Percentiles rank a stretch among this genome's conserved stretches.
phyloP scores from a whole-genome alignment of 2,329 filamentous ascomycete genomes.

The Aspergillus fructus region DNA sequence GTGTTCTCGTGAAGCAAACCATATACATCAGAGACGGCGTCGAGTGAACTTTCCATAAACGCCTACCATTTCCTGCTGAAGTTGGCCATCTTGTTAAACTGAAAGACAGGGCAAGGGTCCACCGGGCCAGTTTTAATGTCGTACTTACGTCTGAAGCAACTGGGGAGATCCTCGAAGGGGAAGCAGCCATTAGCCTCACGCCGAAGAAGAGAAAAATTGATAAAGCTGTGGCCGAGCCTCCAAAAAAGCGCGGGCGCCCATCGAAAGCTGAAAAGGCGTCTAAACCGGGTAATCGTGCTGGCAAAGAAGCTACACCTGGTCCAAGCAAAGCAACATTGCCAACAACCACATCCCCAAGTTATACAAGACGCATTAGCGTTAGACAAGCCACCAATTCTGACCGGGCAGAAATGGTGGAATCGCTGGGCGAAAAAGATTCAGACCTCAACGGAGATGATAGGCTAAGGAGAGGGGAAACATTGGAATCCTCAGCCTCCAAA shows the following conservation, averaged over 20 bases:
- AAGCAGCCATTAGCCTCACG: conserved; percentile 10
- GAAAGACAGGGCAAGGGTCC: conserved; percentile 7
- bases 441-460: neutral
- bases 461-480: neutral
- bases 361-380: neutral
- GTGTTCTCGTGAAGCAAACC: conserved; percentile 9
- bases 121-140: conserved; percentile 13
- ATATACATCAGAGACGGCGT: conserved; percentile 11
- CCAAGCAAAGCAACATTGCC: neutral
- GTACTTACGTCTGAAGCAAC: conserved; percentile 10
- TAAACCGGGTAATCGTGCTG: neutral
- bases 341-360: neutral
- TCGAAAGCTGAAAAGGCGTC: neutral
- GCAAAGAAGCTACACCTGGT: no score
- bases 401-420: neutral
- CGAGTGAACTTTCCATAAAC: conserved; percentile 11
- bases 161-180: conserved; percentile 15
- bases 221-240: neutral
- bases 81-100: conserved; percentile 10
- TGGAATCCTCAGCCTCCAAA: neutral
- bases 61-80: conserved; percentile 4
- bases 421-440: neutral
- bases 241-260: neutral
- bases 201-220: neutral
- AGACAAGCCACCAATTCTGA: neutral